Evolutionary conservation across 106 monocot genomes (phyloP).

Genomic region (Platanthera zijinensis): DNA sequence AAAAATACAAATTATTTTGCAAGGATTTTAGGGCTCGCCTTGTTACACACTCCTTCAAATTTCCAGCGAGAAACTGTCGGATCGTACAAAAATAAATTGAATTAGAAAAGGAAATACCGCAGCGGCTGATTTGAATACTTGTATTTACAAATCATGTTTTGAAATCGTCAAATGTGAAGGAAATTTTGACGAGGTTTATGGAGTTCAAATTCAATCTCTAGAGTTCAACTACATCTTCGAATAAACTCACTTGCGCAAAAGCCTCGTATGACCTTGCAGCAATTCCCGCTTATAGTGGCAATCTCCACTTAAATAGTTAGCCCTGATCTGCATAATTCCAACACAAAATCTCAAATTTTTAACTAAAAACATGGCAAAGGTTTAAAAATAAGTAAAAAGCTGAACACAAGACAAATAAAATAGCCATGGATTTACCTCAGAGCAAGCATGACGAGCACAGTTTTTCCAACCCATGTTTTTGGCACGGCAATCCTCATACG

Average conservation of each 20-base stretch:
- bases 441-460: constrained; percentile 97
- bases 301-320: constrained; percentile 80
- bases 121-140: no score
- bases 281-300: constrained; percentile 76
- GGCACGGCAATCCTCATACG: constrained; percentile 90
- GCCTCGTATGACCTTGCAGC: constrained; percentile 58
- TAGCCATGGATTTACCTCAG: constrained; percentile 48
- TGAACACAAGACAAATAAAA: not conserved
- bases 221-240: not conserved
- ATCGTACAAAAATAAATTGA: not conserved
- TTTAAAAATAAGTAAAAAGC: not conserved
- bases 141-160: no score
- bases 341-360: not conserved
- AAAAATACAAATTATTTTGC: no score
- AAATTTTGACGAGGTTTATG: not conserved
- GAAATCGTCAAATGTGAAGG: no score
- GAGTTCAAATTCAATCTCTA: not conserved
- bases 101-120: not conserved
- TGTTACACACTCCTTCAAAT: constrained; percentile 74
- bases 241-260: no score
- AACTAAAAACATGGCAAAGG: no score
- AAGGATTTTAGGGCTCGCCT: constrained; percentile 66
- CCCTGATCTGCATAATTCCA: constrained; percentile 33
- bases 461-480: constrained; percentile 81
- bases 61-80: not conserved